Conservation (phyloP, 805 yeast genomes). For the Starmera dryadoides region DNA sequence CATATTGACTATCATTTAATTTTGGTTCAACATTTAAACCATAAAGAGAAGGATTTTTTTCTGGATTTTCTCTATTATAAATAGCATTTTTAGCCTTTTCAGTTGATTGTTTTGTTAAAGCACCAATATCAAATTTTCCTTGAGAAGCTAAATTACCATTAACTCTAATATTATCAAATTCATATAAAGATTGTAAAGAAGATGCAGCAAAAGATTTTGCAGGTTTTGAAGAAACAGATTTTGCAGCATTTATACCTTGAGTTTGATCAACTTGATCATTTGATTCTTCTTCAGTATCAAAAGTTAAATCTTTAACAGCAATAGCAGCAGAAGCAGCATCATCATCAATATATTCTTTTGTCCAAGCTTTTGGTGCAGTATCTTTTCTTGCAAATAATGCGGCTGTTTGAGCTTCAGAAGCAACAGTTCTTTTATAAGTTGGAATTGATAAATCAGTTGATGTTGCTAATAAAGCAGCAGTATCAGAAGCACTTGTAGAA, state of each 20-base stretch:
- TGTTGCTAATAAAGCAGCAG: conserved; percentile 73
- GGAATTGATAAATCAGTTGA: conserved; percentile 55
- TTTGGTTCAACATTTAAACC: conserved; percentile 36
- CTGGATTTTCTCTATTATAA: conserved; percentile 22
- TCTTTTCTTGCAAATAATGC: conserved; percentile 43
- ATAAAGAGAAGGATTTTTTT: conserved; percentile 22
- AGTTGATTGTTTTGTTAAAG: conserved; percentile 42
- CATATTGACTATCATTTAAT: conserved; percentile 33
- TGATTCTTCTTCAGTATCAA: not conserved
- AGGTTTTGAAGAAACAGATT: conserved; percentile 27
- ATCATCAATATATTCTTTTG: conserved; percentile 41
- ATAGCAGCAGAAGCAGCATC: conserved; percentile 41
- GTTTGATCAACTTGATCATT: not conserved
- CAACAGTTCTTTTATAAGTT: conserved; percentile 53
- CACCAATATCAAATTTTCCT: conserved; percentile 42
- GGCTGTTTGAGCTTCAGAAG: conserved; percentile 63
- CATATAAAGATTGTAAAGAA: conserved; percentile 33
- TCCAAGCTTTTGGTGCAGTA: conserved; percentile 42
- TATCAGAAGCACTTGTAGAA: conserved; percentile 50
- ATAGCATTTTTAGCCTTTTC: conserved; percentile 27
- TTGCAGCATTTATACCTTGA: conserved; percentile 29
- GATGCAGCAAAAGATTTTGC: conserved; percentile 25
- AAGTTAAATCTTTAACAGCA: conserved; percentile 8
- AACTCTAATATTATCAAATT: conserved; percentile 36
- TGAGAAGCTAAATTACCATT: conserved; percentile 31